A percentile compares a stretch with the other conserved stretches of the same genome.
phyloP scores from a whole-genome alignment of 352 stramenopile species.

The Stramenopiles sp. region DNA sequence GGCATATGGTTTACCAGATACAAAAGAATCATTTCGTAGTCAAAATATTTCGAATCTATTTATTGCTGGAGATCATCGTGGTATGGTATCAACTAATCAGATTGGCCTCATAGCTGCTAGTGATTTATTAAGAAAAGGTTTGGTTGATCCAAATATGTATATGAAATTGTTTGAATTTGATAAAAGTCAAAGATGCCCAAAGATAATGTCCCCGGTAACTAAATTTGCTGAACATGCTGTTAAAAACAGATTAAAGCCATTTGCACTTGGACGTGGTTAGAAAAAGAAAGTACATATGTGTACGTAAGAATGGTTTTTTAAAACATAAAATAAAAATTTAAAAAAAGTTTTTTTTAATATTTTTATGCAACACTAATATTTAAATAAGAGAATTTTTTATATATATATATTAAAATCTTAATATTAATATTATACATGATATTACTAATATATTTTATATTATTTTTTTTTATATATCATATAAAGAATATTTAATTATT shows the following conservation, averaged over 20 bases:
- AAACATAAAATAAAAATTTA: no score
- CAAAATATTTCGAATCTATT: conserved; percentile 6
- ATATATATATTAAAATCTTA: no score
- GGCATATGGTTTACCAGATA: conserved; percentile 9
- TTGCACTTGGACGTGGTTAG: conserved; percentile 3
- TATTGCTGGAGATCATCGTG: not conserved
- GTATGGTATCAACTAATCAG: not conserved
- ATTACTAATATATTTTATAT: no score
- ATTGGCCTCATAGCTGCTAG: not conserved
- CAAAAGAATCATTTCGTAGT: not conserved
- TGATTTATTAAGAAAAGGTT: not conserved
- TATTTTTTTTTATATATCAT: no score
- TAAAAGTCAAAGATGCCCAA: not conserved
- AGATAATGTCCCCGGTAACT: not conserved
- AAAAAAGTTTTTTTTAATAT: no score
- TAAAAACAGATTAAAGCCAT: conserved; percentile 7
- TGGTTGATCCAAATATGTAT: conserved; percentile 6
- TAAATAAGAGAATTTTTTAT: no score
- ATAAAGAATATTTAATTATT: no score
- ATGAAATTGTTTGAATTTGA: not conserved
- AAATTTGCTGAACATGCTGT: conserved; percentile 7
- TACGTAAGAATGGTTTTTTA: no score
- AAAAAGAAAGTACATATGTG: no score
- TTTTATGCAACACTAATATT: no score
- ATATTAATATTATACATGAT: no score